Conservation (phyloP, 768 basidiomycete species). For the Hemileccinum impolitum region DNA sequence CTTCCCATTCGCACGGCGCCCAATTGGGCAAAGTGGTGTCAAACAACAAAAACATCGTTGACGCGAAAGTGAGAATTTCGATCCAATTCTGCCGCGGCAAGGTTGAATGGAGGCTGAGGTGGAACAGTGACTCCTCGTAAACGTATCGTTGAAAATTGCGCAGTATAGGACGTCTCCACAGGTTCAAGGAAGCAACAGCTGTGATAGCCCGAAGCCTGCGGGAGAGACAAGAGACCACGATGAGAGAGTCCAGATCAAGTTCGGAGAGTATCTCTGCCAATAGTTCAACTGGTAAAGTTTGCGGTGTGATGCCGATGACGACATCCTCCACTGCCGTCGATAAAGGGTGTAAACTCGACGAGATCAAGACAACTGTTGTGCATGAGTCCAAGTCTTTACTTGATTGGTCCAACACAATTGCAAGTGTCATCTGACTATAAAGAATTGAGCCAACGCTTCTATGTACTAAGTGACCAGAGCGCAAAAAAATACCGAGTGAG, state of each 20-base stretch:
- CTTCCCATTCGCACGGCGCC: constrained; percentile 66
- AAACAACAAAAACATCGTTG: constrained; percentile 60
- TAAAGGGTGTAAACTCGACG: no score
- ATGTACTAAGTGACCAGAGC: background rate
- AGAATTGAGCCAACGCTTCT: no score
- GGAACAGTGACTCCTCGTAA: constrained; percentile 51
- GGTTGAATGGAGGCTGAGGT: constrained; percentile 57
- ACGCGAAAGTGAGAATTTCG: constrained; percentile 64
- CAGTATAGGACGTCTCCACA: constrained; percentile 71
- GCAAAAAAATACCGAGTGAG: background rate
- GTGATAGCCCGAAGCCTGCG: constrained; percentile 53
- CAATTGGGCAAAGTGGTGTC: constrained; percentile 69
- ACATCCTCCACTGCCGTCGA: background rate
- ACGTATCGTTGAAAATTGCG: constrained; percentile 44
- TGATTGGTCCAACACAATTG: no score
- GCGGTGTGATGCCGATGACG: constrained; percentile 20
- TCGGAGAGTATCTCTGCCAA: constrained; percentile 69
- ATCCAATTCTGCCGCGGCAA: constrained; percentile 81
- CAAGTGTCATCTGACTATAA: no score
- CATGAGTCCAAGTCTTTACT: background rate
- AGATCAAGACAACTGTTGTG: background rate
- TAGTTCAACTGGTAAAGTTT: constrained; percentile 72
- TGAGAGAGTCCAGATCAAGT: constrained; percentile 59
- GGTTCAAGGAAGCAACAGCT: constrained; percentile 65
- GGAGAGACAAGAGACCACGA: constrained; percentile 59